Base-by-base conservation (phyloP, 2,329 filamentous ascomycete genomes). In the Teratosphaeria pseudoeucalypti region DNA sequence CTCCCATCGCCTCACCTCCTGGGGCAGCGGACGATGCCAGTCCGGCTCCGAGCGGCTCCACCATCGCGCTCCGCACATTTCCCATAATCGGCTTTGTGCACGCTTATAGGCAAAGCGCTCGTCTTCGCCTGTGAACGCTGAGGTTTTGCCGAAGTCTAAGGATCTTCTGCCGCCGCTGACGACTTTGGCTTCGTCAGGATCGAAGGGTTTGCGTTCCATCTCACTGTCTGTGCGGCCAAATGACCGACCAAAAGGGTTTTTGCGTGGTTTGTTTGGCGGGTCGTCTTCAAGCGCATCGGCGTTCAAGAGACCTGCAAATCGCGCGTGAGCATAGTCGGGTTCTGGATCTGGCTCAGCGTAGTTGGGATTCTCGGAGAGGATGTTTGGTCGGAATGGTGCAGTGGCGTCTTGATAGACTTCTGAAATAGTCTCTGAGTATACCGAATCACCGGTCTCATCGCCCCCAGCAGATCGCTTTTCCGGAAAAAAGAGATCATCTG, bases 101-200 rank as follows among this genome's bases (percentile, higher is more conserved):
- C 89, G 80, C 72, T 89, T 89, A 66, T 90, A 92, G 0, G 89
- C 89, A 70, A 94, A 94, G 12, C 84, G 79, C 72, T 92, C 89
- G 71, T 92, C 89, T 70, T 92, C 87, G 12, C 89, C 89, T 0
- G 87, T 92, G 67, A 92, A 88, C 0, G 82, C 84, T 11, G 79
- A 77, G 0, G 85, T 81, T 63, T 86, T 84, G 56, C 78, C 82
- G 68, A 92, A 94, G 68, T 92, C 82, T 0, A 77, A 23, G 26
- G 43, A 6, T 43, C 43, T n/a, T 10, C 19, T 16, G 14, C 12
- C 77, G 1, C 72, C 26, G 11, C 57, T 59, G 4, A 62, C 59
- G 54, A 64, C 64, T n/a, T 61, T 62, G 26, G 59, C 66, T 7
- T 70, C 65, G 55, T 73, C 69, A 4, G 69, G 70, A 53, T 73